phyloP scores from a whole-genome alignment of 805 yeast genomes.

The Metschnikowia vanudenii region DNA sequence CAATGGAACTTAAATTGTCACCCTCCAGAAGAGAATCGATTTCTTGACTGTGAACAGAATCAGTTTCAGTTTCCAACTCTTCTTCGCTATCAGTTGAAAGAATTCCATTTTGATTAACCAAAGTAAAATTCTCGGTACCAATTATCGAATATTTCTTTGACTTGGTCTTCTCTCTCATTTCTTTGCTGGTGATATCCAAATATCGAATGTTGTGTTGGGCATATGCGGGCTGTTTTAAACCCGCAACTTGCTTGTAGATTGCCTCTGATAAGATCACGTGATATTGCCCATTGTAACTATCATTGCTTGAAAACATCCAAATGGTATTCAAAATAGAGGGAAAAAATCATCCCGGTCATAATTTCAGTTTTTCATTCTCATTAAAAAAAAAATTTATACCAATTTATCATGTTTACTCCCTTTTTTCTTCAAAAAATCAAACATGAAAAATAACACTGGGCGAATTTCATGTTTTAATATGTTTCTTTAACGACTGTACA shows the following conservation, averaged over 20 bases:
- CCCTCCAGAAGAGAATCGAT: neutral
- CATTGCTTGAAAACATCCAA: no score
- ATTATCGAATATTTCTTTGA: neutral
- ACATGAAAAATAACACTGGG: no score
- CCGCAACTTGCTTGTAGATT: neutral
- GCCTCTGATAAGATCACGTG: neutral
- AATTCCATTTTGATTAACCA: conserved; percentile 9
- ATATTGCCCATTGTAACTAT: no score
- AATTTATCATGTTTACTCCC: no score
- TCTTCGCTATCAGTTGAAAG: conserved; percentile 13
- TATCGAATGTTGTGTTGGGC: neutral
- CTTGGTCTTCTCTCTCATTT: neutral
- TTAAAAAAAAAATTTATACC: no score
- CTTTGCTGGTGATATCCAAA: neutral
- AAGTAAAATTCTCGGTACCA: neutral
- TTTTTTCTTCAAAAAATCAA: no score
- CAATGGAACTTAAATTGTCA: neutral
- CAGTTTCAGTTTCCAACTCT: conserved; percentile 3
- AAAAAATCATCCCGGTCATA: no score
- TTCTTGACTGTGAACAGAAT: neutral
- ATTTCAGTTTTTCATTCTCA: no score
- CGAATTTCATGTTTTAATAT: neutral
- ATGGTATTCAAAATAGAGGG: no score
- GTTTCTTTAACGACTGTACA: neutral
- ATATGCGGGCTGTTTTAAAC: neutral